Evolutionary conservation across 2,329 filamentous ascomycete genomes (phyloP).

Genomic region (Karstenula rhodostoma): DNA sequence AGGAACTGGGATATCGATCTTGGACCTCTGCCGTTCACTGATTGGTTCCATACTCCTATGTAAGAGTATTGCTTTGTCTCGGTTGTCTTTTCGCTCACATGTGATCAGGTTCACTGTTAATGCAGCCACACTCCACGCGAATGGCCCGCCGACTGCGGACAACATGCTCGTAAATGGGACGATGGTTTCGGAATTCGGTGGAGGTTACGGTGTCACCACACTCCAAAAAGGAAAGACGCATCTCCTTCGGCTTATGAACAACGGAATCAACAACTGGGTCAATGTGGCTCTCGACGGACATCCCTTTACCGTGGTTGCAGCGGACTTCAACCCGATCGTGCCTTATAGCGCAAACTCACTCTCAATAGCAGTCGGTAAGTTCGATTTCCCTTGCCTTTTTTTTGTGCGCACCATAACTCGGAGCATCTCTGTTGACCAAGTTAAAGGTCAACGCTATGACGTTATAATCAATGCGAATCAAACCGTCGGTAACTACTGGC

Average conservation of each 20-base stretch:
- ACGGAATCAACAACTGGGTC: slow-evolving; percentile 48
- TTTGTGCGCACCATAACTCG: slow-evolving; percentile 19
- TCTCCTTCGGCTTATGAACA: slow-evolving; percentile 55
- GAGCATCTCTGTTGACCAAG: slow-evolving; percentile 23
- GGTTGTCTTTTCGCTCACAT: slow-evolving; percentile 8
- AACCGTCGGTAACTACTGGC: slow-evolving; percentile 44
- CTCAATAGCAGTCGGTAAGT: slow-evolving; percentile 47
- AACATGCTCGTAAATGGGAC: slow-evolving; percentile 63
- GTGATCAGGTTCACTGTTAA: slow-evolving; percentile 39
- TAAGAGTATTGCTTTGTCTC: slow-evolving; percentile 18
- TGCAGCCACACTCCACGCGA: slow-evolving; percentile 47
- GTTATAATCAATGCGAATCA: slow-evolving; percentile 49
- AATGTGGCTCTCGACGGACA: slow-evolving; percentile 53
- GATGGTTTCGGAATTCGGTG: slow-evolving; percentile 51
- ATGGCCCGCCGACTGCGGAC: slow-evolving; percentile 56
- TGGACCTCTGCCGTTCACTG: slow-evolving; percentile 51
- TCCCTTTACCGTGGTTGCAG: slow-evolving; percentile 53
- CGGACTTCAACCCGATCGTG: slow-evolving; percentile 55
- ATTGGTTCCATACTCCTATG: slow-evolving; percentile 46
- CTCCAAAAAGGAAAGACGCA: slow-evolving; percentile 53
- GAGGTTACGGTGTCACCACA: slow-evolving; percentile 43
- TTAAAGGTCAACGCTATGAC: slow-evolving; percentile 50
- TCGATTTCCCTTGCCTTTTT: slow-evolving; percentile 12
- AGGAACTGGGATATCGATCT: slow-evolving; percentile 51
- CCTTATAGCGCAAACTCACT: slow-evolving; percentile 51